Conservation (phyloP, 1,284 basidiomycete genomes). For the Inonotus hispidus region DNA sequence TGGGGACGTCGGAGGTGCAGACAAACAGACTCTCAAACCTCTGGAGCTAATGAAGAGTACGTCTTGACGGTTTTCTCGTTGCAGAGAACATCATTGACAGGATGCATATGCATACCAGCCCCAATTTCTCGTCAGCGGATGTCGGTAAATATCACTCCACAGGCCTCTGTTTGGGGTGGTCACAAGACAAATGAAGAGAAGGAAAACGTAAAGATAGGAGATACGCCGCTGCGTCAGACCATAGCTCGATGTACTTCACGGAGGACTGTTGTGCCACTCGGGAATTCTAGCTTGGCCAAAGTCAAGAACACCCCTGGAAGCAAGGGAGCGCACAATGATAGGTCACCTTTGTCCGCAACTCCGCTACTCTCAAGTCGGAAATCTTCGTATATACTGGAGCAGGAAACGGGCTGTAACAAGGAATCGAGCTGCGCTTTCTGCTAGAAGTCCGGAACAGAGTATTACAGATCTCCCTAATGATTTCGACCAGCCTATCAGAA, state of each 20-base stretch:
- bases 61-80: background rate
- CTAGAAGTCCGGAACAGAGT: background rate
- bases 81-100: background rate
- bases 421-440: background rate
- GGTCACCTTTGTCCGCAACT: background rate
- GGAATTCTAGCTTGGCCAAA: background rate
- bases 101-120: background rate
- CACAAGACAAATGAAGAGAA: background rate
- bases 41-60: background rate
- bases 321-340: background rate
- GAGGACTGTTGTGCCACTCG: background rate
- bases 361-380: background rate
- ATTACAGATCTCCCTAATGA: no score
- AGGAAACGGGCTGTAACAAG: background rate
- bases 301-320: background rate
- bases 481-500: background rate
- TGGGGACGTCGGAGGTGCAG: background rate
- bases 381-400: background rate
- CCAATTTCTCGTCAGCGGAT: slow-evolving; percentile 4
- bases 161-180: background rate
- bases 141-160: slow-evolving; percentile 4
- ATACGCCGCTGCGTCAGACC: background rate
- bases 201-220: slow-evolving; percentile 9
- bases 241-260: background rate
- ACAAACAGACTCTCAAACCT: no score